phyloP scores from a whole-genome alignment of 257 asterid species.

The Osmanthus fragrans region DNA sequence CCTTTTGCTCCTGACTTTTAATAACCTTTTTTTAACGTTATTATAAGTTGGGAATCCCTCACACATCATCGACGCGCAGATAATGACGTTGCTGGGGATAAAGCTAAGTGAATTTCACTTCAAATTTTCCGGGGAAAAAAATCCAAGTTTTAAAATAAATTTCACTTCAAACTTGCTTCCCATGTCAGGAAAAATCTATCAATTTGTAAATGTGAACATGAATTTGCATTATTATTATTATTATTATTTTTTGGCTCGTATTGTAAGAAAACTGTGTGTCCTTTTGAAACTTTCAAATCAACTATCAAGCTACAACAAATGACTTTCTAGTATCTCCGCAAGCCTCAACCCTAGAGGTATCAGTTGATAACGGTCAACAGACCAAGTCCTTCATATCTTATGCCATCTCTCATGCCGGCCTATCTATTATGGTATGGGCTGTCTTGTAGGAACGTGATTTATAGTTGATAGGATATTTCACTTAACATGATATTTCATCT shows the following conservation, averaged over 20 bases:
- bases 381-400: not conserved
- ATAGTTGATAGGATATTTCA: too few relatives aligned
- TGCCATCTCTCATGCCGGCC: not conserved
- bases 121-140: too few relatives aligned
- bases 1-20: conserved; percentile 34
- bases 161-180: too few relatives aligned
- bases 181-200: not conserved
- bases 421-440: too few relatives aligned
- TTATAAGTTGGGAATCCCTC: conserved; percentile 22
- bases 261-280: not conserved
- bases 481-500: too few relatives aligned
- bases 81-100: conserved; percentile 37
- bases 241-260: too few relatives aligned
- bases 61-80: conserved; percentile 33
- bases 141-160: too few relatives aligned
- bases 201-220: too few relatives aligned
- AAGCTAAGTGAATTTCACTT: not conserved
- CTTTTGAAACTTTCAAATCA: not conserved
- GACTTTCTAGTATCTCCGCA: too few relatives aligned
- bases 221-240: too few relatives aligned
- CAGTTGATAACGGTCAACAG: too few relatives aligned
- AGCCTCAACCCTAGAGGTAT: not conserved
- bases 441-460: too few relatives aligned
- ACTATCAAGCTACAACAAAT: not conserved
- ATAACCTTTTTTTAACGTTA: conserved; percentile 25